Conservation (phyloP, 208 protist genomes). For the Wallacemonas sp. region DNA sequence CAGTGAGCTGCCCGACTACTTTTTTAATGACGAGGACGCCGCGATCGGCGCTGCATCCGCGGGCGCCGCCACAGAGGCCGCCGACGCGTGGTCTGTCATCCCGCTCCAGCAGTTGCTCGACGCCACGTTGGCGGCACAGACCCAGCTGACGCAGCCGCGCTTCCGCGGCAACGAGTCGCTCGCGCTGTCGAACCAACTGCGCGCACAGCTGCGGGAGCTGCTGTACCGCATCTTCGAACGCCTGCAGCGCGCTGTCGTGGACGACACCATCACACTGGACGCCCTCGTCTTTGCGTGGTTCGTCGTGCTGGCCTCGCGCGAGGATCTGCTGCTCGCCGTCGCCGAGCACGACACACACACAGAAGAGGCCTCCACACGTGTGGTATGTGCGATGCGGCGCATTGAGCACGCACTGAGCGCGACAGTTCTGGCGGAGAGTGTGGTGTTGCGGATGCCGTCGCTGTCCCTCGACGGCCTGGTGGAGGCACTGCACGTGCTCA, state of each 20-base stretch:
- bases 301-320: conserved; percentile 29
- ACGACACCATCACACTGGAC: conserved; percentile 56
- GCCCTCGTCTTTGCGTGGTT: conserved; percentile 61
- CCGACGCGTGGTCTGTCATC: conserved; percentile 12
- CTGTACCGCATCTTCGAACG: conserved; percentile 46
- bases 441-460: neutral
- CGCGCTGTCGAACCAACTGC: conserved; percentile 18
- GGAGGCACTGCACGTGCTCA: conserved; percentile 25
- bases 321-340: conserved; percentile 30
- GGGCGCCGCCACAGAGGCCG: neutral
- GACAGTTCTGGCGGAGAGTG: neutral
- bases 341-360: neutral
- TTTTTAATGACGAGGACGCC: no score
- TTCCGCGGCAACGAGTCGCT: conserved; percentile 36
- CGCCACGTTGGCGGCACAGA: conserved; percentile 29
- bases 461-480: conserved; percentile 22
- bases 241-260: conserved; percentile 35
- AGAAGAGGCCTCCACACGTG: neutral
- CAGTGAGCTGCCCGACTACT: conserved; percentile 15
- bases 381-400: conserved; percentile 22
- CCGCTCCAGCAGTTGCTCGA: conserved; percentile 53
- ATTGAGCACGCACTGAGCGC: conserved; percentile 32
- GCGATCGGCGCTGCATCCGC: neutral
- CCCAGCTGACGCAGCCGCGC: conserved; percentile 34
- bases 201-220: conserved; percentile 21